A percentile compares a stretch with the other conserved stretches of the same genome.
These are phyloP conservation scores for Pseudomonodictys pantanalensis DNA, from an alignment of 495 filamentous ascomycete genomes.

Conservation along the genomic window DNA sequence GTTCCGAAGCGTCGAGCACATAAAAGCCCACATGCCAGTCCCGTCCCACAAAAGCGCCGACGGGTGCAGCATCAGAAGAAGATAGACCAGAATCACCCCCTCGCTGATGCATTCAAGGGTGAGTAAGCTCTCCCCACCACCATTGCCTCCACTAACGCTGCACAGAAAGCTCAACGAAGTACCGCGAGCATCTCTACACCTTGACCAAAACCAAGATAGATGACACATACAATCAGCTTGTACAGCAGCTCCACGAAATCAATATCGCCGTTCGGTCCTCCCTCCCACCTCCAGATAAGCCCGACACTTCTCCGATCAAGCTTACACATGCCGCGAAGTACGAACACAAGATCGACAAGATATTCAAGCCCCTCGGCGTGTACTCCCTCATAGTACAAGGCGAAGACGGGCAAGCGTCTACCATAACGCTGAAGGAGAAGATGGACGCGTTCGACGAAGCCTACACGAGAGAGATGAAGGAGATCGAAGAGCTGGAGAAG, in stretches of 20 bases:
- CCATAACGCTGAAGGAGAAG: constrained; percentile 4
- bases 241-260: constrained; percentile 4
- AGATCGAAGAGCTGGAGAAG: constrained; percentile 6
- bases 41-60: background rate
- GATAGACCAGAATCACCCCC: constrained; percentile 6
- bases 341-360: background rate
- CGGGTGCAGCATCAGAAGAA: background rate
- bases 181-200: constrained; percentile 15
- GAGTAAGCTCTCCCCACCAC: background rate
- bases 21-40: too few relatives aligned
- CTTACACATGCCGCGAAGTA: background rate
- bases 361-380: background rate
- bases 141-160: background rate
- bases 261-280: background rate
- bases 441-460: background rate
- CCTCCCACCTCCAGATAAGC: background rate
- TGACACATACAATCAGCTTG: constrained; percentile 4
- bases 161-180: constrained; percentile 22
- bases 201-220: background rate
- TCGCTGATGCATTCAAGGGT: constrained; percentile 26
- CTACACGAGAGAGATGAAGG: constrained; percentile 1
- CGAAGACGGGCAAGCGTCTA: background rate
- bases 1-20: too few relatives aligned
- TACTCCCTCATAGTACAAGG: background rate
- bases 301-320: background rate